Evolutionary conservation across 2,329 filamentous ascomycete genomes (phyloP).

Genomic region (Xylaria sp.): DNA sequence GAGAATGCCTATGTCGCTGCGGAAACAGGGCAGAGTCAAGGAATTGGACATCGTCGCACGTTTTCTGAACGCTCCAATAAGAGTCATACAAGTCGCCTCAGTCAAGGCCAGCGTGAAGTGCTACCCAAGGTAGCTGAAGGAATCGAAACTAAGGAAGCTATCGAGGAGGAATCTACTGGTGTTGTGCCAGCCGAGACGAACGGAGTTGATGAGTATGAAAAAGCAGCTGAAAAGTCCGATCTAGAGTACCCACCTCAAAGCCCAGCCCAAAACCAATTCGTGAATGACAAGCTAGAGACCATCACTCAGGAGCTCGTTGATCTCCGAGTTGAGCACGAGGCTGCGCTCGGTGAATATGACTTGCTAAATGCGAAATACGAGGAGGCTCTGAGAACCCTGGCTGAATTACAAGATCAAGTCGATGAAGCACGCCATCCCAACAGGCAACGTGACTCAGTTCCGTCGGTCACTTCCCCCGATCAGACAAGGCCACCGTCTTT

Average conservation of each 20-base stretch:
- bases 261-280: constrained; percentile 83
- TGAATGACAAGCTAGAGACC: constrained; percentile 90
- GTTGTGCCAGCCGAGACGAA: constrained; percentile 31
- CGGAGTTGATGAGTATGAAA: constrained; percentile 28
- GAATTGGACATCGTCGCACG: constrained; percentile 57
- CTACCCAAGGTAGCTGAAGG: constrained; percentile 65
- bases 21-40: constrained; percentile 53
- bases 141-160: constrained; percentile 35
- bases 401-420: constrained; percentile 85
- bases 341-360: constrained; percentile 82
- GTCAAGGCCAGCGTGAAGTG: constrained; percentile 61
- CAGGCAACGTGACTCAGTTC: constrained; percentile 65
- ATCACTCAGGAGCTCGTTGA: constrained; percentile 93
- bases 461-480: constrained; percentile 63
- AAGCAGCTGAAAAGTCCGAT: constrained; percentile 30
- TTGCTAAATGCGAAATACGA: constrained; percentile 89
- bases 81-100: constrained; percentile 65
- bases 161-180: constrained; percentile 48
- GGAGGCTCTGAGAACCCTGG: constrained; percentile 82
- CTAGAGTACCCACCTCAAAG: constrained; percentile 65
- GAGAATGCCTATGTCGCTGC: constrained; percentile 50
- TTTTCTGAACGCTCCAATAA: constrained; percentile 65
- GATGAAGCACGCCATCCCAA: constrained; percentile 79
- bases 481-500: constrained; percentile 78
- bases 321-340: constrained; percentile 89